Base-by-base conservation (phyloP, 1,284 basidiomycete species). In the Heterobasidion occidentale region DNA sequence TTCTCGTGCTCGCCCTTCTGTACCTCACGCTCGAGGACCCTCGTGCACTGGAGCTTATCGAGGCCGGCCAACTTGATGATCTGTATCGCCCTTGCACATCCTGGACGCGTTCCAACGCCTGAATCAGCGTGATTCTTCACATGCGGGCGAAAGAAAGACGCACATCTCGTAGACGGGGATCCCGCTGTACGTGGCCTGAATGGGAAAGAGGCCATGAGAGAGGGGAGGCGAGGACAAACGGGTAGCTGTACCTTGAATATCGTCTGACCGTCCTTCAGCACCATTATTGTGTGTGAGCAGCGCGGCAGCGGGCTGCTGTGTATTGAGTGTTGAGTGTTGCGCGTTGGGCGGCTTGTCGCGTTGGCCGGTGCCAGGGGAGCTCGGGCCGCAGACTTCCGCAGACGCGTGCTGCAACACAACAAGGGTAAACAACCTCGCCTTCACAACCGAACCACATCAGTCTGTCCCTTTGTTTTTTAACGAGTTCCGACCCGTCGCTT, bases 1-100 rank as follows among this genome's bases (percentile, higher is more conserved):
- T 99, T 99, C 74, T 99, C 97, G 71, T 99, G 97, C 63, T 94
- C 90, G 33, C 95, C 97, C 72, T 98, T 98, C 71, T 99, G 97
- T 2, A 99, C 88, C 74, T 99, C 97, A 61, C 97, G 85, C 71
- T 99, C 97, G 51, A 99, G 80, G 12, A 99, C 95, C 58, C 97
- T 86, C 56, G 97, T 99, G 52, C 97, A 81, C 70, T 99, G 97
- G 1, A 97, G 97, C 71, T 99, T 99, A 76, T 99, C 97, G 64
- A 99, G 98, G 9, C 96, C 97, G 36, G 96, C 97, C 63, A 99
- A 96, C 72, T 99, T 99, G 68, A 99, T 84, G 60, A 99, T 98
- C 73, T 99, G 97, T 1, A 97, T 99, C 90, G 58, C 87, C 87
- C 70, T 94, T 94, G 74, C 90, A 94, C 83, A 95, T 91, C 90